Evolutionary conservation across 768 basidiomycete species (phyloP), one percentile per base, ranked within the genome.

Genomic region (Boletus sp.): DNA sequence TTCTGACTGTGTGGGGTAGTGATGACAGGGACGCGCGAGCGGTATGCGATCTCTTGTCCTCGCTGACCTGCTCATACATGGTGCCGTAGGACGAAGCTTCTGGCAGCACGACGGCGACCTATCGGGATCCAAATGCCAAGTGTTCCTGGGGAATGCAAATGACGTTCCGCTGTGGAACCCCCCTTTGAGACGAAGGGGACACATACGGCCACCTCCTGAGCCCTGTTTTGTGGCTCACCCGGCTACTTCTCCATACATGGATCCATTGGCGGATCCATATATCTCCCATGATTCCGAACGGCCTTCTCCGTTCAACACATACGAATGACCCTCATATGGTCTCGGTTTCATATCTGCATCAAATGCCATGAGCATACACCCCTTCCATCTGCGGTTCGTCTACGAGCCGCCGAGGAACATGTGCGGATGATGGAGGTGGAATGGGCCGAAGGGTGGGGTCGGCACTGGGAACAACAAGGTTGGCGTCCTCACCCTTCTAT

Each of bases 291-390:
- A 67, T 18, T 20, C 42, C n/a, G 61, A 62, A 39, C 56, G 60
- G 7, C 68, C 70, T 18, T 67, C 73, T 44, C 70, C 76, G n/a
- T 78, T 77, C 58, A 68, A 74, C 50, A 64, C 66, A 35, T 59
- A 45, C 68, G 32, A 80, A 81, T 53, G 78, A 79, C 80, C 82
- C 15, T 64, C 60, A 32, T 59, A 75, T n/a, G 86, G 85, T 35
- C 75, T 80, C 57, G 90, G 89, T 15, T 94, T 86, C 66, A 93
- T 65, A 83, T 96, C 41, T 94, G 92, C 69, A 82, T 96, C 58
- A 92, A 96, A 73, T 92, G 90, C 67, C 88, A 90, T 65, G 91
- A 94, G 61, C 75, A 83, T 35, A 89, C 90, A 2, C 84, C 86
- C 14, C 87, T 90, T 70, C 89, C 92, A 0, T 78, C 78, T 18